Evolutionary conservation across 139 green algal genomes (phyloP).

Genomic region (Eudorina sp.): DNA sequence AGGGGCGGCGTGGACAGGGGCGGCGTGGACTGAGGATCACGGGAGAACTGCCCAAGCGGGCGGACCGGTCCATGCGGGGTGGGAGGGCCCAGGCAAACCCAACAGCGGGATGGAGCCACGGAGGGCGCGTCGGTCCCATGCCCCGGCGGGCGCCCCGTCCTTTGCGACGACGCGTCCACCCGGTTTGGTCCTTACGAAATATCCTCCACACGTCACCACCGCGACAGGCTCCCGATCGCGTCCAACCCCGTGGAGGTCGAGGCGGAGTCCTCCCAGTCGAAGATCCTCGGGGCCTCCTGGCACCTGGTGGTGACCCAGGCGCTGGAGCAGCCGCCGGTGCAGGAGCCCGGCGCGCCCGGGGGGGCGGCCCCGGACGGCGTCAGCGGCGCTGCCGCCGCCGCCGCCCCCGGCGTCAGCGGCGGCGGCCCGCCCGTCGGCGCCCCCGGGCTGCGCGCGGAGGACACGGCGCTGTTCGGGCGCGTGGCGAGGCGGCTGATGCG

Average conservation of each 20-base stretch:
- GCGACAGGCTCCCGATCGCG: conserved; percentile 24
- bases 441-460: background rate
- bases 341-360: background rate
- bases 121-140: no score
- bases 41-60: no score
- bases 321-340: conserved; percentile 29
- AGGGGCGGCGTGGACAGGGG: no score
- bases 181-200: no score
- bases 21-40: no score
- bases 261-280: background rate
- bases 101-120: no score
- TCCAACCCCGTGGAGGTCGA: conserved; percentile 20
- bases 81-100: no score
- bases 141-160: no score
- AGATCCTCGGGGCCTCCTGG: conserved; percentile 69
- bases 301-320: conserved; percentile 70
- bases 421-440: background rate
- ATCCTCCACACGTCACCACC: background rate
- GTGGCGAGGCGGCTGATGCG: conserved; percentile 56
- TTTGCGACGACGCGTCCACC: no score
- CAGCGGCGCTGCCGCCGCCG: background rate
- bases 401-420: background rate
- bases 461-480: conserved; percentile 49
- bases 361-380: background rate
- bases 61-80: no score